Evolutionary conservation across 139 green algal genomes (phyloP).

Genomic region (Chara braunii): DNA sequence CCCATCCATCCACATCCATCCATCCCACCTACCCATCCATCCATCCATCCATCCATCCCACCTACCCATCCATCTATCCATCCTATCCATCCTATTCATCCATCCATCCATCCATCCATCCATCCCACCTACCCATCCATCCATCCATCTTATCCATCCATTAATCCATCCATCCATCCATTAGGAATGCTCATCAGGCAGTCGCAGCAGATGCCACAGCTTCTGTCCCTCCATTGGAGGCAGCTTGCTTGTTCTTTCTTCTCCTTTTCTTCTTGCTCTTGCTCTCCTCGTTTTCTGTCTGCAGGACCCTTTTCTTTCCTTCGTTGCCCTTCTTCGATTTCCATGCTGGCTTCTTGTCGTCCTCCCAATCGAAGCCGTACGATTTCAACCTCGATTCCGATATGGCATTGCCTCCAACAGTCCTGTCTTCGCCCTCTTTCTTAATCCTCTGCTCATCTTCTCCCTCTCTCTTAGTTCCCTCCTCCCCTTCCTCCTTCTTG

Average conservation of each 20-base stretch:
- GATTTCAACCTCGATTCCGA: conserved; percentile 16
- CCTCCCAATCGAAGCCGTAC: conserved; percentile 22
- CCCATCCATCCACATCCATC: too few relatives aligned
- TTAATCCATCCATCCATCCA: too few relatives aligned
- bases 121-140: too few relatives aligned
- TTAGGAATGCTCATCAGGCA: too few relatives aligned
- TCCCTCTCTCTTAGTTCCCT: neutral
- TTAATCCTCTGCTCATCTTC: neutral
- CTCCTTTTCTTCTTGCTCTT: neutral
- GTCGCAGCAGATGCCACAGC: neutral
- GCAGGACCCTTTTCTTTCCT: too few relatives aligned
- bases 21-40: too few relatives aligned
- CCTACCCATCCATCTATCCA: too few relatives aligned
- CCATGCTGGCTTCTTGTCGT: too few relatives aligned
- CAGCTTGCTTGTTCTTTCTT: neutral
- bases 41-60: too few relatives aligned
- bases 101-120: too few relatives aligned
- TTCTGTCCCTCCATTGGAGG: neutral
- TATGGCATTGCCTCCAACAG: neutral
- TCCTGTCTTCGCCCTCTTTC: conserved; percentile 13
- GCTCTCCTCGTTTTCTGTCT: conserved; percentile 4
- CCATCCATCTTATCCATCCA: too few relatives aligned
- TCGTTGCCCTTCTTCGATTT: conserved; percentile 9
- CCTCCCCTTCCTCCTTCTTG: neutral
- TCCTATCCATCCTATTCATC: too few relatives aligned